phyloP scores from a whole-genome alignment of 805 yeast genomes.

The Zygosaccharomyces rouxii region DNA sequence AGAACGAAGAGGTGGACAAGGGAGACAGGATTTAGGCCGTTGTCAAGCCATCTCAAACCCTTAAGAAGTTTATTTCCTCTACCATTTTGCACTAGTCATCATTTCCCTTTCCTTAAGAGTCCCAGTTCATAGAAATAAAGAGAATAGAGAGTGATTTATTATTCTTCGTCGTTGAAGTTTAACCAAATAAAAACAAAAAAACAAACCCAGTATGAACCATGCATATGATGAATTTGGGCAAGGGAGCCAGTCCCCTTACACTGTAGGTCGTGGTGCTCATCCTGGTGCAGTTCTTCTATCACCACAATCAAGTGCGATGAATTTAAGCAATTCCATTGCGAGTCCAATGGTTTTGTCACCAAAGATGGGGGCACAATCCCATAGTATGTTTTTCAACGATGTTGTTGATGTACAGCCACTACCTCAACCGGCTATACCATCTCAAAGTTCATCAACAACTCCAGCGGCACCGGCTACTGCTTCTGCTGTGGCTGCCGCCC shows the following conservation, averaged over 20 bases:
- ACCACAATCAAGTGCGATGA: constrained; percentile 29
- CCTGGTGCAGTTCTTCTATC: constrained; percentile 41
- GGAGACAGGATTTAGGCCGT: not conserved
- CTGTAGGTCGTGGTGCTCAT: constrained; percentile 32
- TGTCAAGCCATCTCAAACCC: not conserved
- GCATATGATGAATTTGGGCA: constrained; percentile 24
- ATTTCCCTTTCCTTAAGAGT: too few relatives aligned
- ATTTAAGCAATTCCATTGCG: constrained; percentile 16
- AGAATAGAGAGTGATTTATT: too few relatives aligned
- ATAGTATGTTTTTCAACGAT: constrained; percentile 21
- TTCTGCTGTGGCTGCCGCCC: constrained; percentile 1
- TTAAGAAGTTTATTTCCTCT: not conserved
- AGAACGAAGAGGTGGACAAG: not conserved
- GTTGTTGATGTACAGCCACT: constrained; percentile 24
- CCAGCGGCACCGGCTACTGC: constrained; percentile 3
- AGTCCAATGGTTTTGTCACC: constrained; percentile 17
- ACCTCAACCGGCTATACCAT: constrained; percentile 12
- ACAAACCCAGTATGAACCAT: constrained; percentile 11
- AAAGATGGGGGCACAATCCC: constrained; percentile 14
- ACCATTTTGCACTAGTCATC: not conserved
- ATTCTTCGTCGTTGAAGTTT: too few relatives aligned
- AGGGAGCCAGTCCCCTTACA: constrained; percentile 30
- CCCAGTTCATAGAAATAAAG: too few relatives aligned
- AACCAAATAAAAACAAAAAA: too few relatives aligned
- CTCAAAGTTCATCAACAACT: constrained; percentile 1